Conservation (phyloP, 2,329 filamentous ascomycete genomes). For the Fusarium equiseti region DNA sequence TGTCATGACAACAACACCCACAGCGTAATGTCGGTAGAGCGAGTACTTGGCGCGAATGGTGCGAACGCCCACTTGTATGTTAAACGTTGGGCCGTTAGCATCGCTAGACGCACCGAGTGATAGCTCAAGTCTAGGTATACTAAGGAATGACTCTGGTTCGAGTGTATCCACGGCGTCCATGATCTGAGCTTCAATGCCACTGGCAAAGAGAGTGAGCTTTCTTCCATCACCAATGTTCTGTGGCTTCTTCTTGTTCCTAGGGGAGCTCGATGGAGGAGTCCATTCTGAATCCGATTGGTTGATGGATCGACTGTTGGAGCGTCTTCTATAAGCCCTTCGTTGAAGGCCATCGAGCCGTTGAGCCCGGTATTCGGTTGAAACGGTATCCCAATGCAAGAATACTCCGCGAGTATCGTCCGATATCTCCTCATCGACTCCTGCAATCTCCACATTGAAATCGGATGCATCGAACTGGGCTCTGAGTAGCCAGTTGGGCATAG, state of each 20-base stretch:
- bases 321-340: constrained; percentile 71
- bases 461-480: constrained; percentile 87
- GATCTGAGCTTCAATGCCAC: constrained; percentile 89
- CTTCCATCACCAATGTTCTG: constrained; percentile 78
- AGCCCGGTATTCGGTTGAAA: constrained; percentile 89
- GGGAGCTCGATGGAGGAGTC: constrained; percentile 51
- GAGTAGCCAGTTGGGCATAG: constrained; percentile 84
- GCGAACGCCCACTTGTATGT: constrained; percentile 84
- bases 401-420: constrained; percentile 85
- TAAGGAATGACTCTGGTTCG: constrained; percentile 87
- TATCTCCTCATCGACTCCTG: constrained; percentile 86
- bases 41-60: constrained; percentile 90
- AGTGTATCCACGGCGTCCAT: constrained; percentile 88
- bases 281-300: constrained; percentile 77
- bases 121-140: constrained; percentile 87
- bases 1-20: constrained; percentile 84
- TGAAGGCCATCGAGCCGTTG: constrained; percentile 77
- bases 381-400: constrained; percentile 86
- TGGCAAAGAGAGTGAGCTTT: constrained; percentile 81
- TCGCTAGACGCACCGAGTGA: constrained; percentile 88
- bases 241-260: constrained; percentile 64
- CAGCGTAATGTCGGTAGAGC: constrained; percentile 90
- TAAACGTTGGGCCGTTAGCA: constrained; percentile 86
- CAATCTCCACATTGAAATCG: constrained; percentile 90
- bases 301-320: constrained; percentile 79